phyloP scores from a whole-genome alignment of 1,284 basidiomycete species.

The Flammula alnicola region DNA sequence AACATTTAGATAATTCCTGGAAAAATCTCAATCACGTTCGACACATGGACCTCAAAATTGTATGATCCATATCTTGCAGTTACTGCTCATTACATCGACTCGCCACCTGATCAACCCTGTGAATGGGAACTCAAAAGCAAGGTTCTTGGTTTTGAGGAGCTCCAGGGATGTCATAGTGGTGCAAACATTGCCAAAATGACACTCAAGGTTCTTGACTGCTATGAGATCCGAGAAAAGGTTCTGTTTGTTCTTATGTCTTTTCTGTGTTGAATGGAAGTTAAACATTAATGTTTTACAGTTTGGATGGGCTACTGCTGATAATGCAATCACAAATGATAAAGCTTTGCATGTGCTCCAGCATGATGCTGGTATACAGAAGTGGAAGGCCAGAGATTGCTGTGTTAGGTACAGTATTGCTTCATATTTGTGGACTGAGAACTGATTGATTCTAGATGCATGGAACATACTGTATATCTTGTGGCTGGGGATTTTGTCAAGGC shows the following conservation, averaged over 20 bases:
- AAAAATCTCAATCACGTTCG: conserved; percentile 25
- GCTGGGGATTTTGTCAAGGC: conserved; percentile 21
- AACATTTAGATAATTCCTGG: conserved; percentile 15
- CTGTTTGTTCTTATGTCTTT: no score
- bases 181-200: conserved; percentile 23
- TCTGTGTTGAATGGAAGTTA: no score
- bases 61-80: conserved; percentile 27
- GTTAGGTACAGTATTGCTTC: conserved; percentile 19
- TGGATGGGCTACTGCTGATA: conserved; percentile 25
- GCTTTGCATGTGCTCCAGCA: conserved; percentile 12
- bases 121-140: conserved; percentile 27
- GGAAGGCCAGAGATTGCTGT: conserved; percentile 16
- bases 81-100: conserved; percentile 29
- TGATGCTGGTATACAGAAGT: conserved; percentile 10
- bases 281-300: conserved; percentile 16
- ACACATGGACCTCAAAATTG: conserved; percentile 27
- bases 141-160: conserved; percentile 20
- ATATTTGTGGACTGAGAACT: not conserved
- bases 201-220: conserved; percentile 19
- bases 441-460: conserved; percentile 25
- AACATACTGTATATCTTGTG: conserved; percentile 26
- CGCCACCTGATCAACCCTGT: conserved; percentile 13
- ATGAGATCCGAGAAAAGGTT: conserved; percentile 22
- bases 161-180: conserved; percentile 28
- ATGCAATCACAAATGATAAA: conserved; percentile 24